Base-by-base conservation (phyloP, 2,329 filamentous ascomycete genomes). In the Hypoxylon rubiginosum region DNA sequence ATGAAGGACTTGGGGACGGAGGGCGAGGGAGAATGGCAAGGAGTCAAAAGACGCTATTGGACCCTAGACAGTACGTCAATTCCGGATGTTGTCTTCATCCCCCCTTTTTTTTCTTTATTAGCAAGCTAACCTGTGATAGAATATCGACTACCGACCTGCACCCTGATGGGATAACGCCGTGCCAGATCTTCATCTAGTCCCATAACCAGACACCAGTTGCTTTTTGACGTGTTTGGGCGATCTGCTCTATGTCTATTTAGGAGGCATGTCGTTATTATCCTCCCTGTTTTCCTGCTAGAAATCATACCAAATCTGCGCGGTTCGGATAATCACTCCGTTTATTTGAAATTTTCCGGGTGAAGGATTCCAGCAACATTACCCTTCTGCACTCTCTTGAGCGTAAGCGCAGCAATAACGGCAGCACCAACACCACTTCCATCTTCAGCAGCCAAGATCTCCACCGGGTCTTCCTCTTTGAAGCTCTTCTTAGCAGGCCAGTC, bases 391-490 rank as follows among this genome's bases (percentile, higher is more conserved):
- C 89, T 81, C 84, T 91, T 87, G 69, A 90, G 79, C 13, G 89
- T 91, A 76, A 91, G 76, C 11, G 89, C 89, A 7, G 96, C 96
- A 83, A 99, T 98, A 66, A 99, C 83, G 4, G 96, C 96, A 48
- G 95, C 96, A 72, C 95, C 95, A n/a, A 98, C 96, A 87, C 95
- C 96, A 71, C 91, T 95, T 70, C 96, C 96, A 79, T 99, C 96
- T 82, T 99, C 96, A 66, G 96, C 94, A 50, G 94, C 91, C 71
- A 95, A 81, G 71, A 98, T 90, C 82, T 94, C 91, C 58, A 99
- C 87, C 7, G 94, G 94, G 75, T 98, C 94, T 78, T 94, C 91
- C 75, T 92, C 91, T 79, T 90, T 91, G 53, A 85, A 78, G 72
- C 81, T 82, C 66, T 84, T 86, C 82, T 92, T 92, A 59, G 86